Evolutionary conservation across 2,329 filamentous ascomycete species (phyloP).

Genomic region (Alternaria alternata): DNA sequence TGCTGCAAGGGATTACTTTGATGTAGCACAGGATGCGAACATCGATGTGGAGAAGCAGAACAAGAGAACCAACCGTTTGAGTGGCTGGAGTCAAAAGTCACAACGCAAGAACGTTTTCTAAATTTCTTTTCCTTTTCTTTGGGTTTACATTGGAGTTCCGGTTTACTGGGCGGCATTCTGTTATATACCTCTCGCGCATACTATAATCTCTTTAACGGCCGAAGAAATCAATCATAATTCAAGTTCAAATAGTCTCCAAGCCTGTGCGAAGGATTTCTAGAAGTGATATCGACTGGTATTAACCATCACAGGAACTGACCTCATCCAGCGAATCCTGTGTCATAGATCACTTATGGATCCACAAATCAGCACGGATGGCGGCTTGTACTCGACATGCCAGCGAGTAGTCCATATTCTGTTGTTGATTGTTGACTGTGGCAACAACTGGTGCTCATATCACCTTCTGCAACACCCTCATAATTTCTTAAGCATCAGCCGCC

Average conservation of each 20-base stretch:
- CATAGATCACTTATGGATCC: background rate
- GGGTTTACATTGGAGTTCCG: background rate
- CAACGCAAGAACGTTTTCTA: background rate
- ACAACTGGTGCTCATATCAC: background rate
- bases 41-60: conserved; percentile 6
- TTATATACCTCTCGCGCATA: conserved; percentile 1
- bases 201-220: background rate
- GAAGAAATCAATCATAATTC: background rate
- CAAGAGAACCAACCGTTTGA: background rate
- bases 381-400: background rate
- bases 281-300: background rate
- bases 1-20: conserved; percentile 8
- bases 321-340: background rate
- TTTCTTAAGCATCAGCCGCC: conserved; percentile 25
- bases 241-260: too few species aligned
- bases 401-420: background rate
- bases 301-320: background rate
- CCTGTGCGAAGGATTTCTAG: too few species aligned
- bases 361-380: background rate
- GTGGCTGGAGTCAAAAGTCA: background rate
- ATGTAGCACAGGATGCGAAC: background rate
- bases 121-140: background rate
- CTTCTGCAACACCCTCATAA: background rate
- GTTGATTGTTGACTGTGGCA: background rate
- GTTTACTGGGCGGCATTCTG: background rate